phyloP scores from a whole-genome alignment of 2,329 filamentous ascomycete species.

The Dothistroma septosporum region DNA sequence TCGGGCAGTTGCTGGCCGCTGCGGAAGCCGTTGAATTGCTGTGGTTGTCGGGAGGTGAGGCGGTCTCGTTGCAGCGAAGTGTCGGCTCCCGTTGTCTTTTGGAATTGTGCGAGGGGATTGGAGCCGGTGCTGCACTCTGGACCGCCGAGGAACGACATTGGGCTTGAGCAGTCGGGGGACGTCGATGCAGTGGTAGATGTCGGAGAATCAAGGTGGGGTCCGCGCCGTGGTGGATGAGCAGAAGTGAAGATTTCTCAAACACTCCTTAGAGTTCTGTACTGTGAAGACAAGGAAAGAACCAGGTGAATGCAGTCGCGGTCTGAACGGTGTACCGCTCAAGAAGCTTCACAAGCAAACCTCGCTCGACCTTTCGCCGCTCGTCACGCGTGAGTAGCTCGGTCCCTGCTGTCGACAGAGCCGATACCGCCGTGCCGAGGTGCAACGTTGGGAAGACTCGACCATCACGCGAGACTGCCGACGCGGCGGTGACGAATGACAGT shows the following conservation, averaged over 20 bases:
- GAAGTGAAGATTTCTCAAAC: background rate
- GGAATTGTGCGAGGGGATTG: constrained; percentile 95
- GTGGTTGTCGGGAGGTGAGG: constrained; percentile 42
- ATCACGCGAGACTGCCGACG: background rate
- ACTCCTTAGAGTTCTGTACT: background rate
- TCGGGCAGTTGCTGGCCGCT: constrained; percentile 27
- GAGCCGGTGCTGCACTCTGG: constrained; percentile 94
- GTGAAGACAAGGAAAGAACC: background rate
- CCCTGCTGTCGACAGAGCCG: background rate
- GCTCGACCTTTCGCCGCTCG: background rate
- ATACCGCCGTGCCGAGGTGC: background rate
- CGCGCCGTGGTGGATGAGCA: background rate
- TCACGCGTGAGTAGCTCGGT: background rate
- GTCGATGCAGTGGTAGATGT: background rate
- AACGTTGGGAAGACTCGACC: background rate
- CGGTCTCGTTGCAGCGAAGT: constrained; percentile 90
- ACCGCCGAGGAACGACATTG: constrained; percentile 92
- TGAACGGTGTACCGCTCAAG: too few species aligned
- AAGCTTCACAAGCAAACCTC: background rate
- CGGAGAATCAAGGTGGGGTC: background rate
- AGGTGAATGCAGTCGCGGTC: background rate
- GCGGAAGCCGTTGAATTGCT: constrained; percentile 32
- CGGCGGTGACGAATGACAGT: background rate
- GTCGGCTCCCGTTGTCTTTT: constrained; percentile 95
- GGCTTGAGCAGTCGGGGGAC: background rate